phyloP scores from a whole-genome alignment of 441 rosid species.

The Jatropha podagrica region DNA sequence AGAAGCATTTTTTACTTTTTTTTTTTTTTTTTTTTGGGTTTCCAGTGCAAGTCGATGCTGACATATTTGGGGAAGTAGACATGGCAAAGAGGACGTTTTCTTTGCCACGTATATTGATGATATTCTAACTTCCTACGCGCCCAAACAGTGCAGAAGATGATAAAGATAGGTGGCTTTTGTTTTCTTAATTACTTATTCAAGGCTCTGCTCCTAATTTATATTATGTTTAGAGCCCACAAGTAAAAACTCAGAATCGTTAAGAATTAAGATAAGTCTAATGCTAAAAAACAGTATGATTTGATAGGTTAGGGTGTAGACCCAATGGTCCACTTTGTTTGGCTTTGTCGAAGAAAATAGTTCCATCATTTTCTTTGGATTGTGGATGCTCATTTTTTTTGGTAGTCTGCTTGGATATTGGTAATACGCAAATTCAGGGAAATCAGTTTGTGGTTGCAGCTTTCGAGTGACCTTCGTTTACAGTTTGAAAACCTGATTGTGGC shows the following conservation, averaged over 20 bases:
- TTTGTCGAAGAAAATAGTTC: constrained; percentile 29
- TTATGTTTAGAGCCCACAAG: not conserved
- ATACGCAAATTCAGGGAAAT: constrained; percentile 12
- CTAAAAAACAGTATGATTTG: not conserved
- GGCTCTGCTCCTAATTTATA: no score
- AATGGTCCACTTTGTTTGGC: constrained; percentile 26
- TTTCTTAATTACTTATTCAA: not conserved
- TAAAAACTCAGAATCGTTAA: not conserved
- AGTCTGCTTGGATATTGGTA: constrained; percentile 11
- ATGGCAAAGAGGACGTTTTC: not conserved
- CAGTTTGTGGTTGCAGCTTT: constrained; percentile 29
- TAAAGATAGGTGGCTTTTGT: no score
- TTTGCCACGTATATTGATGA: not conserved
- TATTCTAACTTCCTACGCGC: not conserved
- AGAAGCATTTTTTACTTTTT: not conserved
- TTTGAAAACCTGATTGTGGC: constrained; percentile 6
- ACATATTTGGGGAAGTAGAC: not conserved
- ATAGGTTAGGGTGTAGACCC: not conserved
- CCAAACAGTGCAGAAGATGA: not conserved
- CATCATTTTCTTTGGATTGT: constrained; percentile 42
- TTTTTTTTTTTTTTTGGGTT: not conserved
- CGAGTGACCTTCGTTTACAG: constrained; percentile 20
- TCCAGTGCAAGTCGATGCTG: not conserved
- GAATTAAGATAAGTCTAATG: not conserved
- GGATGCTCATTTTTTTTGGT: constrained; percentile 10